phyloP scores from a whole-genome alignment of 202 grass and related monocot genomes.

The Carex arenaria region DNA sequence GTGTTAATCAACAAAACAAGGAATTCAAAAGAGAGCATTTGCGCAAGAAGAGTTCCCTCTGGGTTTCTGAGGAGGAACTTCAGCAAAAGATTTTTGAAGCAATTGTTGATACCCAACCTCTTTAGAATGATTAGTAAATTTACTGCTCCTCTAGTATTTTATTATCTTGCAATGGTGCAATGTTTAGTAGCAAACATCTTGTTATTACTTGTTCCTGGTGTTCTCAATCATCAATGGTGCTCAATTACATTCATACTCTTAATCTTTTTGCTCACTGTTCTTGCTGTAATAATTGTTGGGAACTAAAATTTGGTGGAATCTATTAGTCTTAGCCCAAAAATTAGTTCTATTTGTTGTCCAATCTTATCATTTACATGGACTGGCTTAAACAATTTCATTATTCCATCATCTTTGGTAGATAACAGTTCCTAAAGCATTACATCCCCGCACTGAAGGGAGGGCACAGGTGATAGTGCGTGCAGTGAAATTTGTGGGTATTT shows the following conservation, averaged over 20 bases:
- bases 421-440: neutral
- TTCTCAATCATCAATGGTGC: neutral
- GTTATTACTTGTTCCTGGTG: neutral
- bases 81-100: slow-evolving; percentile 36
- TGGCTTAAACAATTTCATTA: neutral
- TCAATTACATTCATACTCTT: neutral
- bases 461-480: neutral
- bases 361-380: neutral
- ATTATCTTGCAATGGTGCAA: neutral
- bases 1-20: slow-evolving; percentile 45
- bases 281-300: slow-evolving; percentile 2
- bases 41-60: slow-evolving; percentile 54
- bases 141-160: neutral
- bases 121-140: slow-evolving; percentile 31
- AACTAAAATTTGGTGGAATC: neutral
- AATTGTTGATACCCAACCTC: slow-evolving; percentile 25
- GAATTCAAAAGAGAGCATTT: slow-evolving; percentile 45
- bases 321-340: neutral
- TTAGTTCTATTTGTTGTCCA: neutral
- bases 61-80: slow-evolving; percentile 64
- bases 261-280: neutral
- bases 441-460: neutral
- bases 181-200: neutral
- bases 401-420: neutral
- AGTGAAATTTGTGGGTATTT: neutral